These are phyloP conservation scores for Neurospora terricola DNA, from an alignment of 495 filamentous ascomycete genomes.

Conservation along the genomic window DNA sequence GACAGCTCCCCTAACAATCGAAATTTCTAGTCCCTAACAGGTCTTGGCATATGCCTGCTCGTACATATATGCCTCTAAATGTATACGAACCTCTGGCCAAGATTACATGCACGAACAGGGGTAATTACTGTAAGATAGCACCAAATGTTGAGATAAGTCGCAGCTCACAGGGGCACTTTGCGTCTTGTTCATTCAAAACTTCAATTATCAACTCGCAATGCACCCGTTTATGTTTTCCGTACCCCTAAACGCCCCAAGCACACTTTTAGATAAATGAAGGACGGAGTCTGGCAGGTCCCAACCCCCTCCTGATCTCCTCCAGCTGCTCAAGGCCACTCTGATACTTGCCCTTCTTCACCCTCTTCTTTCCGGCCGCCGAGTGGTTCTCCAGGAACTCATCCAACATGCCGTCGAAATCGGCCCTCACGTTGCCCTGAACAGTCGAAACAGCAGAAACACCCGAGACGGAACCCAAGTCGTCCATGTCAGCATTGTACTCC, in stretches of 20 bases:
- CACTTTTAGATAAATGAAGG: background rate
- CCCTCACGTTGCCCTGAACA: conserved; percentile 46
- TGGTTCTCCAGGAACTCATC: conserved; percentile 85
- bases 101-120: no score
- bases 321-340: conserved; percentile 76
- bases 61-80: no score
- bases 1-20: no score
- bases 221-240: background rate
- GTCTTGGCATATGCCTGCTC: no score
- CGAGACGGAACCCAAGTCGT: conserved; percentile 42
- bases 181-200: background rate
- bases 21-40: no score
- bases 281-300: conserved; percentile 58
- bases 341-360: conserved; percentile 73
- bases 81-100: no score
- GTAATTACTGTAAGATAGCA: background rate
- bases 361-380: conserved; percentile 65
- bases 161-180: background rate
- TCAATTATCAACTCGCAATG: background rate
- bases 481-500: conserved; percentile 66
- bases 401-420: conserved; percentile 79
- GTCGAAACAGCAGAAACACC: conserved; percentile 39
- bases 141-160: background rate
- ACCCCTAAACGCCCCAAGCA: background rate
- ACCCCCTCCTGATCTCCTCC: conserved; percentile 74